phyloP scores from a whole-genome alignment of 1,139 yeast species.

The Diutina mesorugosa region DNA sequence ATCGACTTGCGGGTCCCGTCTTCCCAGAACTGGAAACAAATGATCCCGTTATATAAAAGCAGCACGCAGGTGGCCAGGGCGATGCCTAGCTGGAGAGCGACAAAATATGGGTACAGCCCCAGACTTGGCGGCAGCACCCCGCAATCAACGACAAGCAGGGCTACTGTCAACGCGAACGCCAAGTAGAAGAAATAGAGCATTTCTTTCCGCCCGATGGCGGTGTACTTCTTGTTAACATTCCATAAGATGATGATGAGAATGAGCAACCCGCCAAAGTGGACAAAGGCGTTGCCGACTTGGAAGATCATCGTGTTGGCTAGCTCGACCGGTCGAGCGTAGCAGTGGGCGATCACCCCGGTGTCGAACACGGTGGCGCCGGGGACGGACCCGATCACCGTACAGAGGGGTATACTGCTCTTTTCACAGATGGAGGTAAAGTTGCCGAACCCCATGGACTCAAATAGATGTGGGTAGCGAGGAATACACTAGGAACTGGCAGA shows the following conservation, averaged over 20 bases:
- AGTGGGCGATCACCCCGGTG: slow-evolving; percentile 56
- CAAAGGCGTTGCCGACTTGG: slow-evolving; percentile 81
- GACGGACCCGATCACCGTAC: slow-evolving; percentile 44
- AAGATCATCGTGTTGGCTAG: slow-evolving; percentile 85
- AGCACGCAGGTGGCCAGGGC: slow-evolving; percentile 61
- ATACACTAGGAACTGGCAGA: not conserved
- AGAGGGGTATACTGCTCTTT: slow-evolving; percentile 64
- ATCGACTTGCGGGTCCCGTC: slow-evolving; percentile 70
- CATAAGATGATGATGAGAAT: slow-evolving; percentile 62
- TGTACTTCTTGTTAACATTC: slow-evolving; percentile 70
- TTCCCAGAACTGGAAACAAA: slow-evolving; percentile 87
- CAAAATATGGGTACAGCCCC: slow-evolving; percentile 64
- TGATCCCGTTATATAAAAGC: slow-evolving; percentile 58
- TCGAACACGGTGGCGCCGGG: slow-evolving; percentile 11
- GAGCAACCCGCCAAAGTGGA: slow-evolving; percentile 62
- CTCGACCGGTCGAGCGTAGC: slow-evolving; percentile 79
- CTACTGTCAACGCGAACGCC: slow-evolving; percentile 41
- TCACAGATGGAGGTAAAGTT: slow-evolving; percentile 56
- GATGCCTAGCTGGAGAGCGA: slow-evolving; percentile 65
- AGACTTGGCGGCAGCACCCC: slow-evolving; percentile 90
- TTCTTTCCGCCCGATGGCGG: slow-evolving; percentile 88
- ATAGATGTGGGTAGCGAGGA: not conserved
- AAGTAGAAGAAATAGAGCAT: slow-evolving; percentile 64
- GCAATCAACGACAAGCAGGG: slow-evolving; percentile 71
- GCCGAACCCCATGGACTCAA: slow-evolving; percentile 33